A percentile compares a stretch with the other conserved stretches of the same genome.
Conservation (phyloP, 2,329 filamentous ascomycete species). For the Chalara sp. region DNA sequence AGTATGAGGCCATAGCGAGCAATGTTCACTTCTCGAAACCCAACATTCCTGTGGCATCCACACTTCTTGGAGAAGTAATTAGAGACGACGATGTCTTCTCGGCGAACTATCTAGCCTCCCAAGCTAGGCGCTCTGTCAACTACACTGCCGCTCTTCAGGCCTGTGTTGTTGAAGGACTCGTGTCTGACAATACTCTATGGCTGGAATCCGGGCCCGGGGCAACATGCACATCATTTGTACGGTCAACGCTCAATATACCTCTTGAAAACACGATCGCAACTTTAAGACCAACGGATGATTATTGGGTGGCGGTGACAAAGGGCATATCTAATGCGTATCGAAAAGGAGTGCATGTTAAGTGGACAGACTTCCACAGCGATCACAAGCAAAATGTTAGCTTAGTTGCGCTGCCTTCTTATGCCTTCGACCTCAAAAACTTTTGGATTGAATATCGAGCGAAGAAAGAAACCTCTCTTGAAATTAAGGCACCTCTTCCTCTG, state of each 20-base stretch:
- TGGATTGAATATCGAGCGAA: too few relatives aligned
- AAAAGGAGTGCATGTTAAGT: conserved; percentile 32
- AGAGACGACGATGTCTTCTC: neutral
- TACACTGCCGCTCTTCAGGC: neutral
- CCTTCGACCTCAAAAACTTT: too few relatives aligned
- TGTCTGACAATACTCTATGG: neutral
- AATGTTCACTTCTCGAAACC: neutral
- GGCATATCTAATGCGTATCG: conserved; percentile 40
- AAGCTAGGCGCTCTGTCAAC: neutral
- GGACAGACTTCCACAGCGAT: too few relatives aligned
- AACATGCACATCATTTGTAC: too few relatives aligned
- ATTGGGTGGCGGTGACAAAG: conserved; percentile 45
- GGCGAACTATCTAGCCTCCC: neutral
- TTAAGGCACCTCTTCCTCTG: too few relatives aligned
- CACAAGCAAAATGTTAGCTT: too few relatives aligned
- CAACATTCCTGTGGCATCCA: neutral
- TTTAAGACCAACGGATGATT: conserved; percentile 44
- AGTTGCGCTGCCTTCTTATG: too few relatives aligned
- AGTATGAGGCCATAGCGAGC: neutral
- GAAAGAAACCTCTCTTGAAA: too few relatives aligned
- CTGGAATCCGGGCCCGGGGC: too few relatives aligned
- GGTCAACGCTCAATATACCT: neutral
- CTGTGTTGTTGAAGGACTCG: neutral
- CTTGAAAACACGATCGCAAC: too few relatives aligned
- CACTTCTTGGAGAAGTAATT: neutral